Evolutionary conservation across 179 eudicot genomes (phyloP).

Genomic region (Beta corolliflora): DNA sequence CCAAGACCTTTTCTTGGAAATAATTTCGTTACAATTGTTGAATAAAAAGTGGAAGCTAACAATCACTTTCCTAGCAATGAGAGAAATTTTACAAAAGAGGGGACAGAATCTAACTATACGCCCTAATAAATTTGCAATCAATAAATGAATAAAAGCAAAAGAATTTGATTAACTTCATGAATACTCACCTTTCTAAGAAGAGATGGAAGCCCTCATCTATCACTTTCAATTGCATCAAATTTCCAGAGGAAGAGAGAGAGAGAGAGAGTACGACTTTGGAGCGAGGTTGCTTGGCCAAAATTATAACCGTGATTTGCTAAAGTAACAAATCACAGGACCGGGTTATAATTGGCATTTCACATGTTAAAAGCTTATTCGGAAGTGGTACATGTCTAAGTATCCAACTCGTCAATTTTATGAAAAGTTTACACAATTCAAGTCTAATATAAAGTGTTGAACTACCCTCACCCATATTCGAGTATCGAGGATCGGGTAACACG

Average conservation of each 20-base stretch:
- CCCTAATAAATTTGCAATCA: not conserved
- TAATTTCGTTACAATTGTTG: not conserved
- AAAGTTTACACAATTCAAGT: too few species aligned
- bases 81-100: not conserved
- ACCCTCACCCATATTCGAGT: too few species aligned
- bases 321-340: too few species aligned
- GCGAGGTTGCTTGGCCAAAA: not conserved
- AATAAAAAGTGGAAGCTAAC: not conserved
- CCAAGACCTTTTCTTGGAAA: not conserved
- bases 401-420: too few species aligned
- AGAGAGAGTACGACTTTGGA: not conserved
- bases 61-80: not conserved
- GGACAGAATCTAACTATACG: not conserved
- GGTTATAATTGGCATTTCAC: too few species aligned
- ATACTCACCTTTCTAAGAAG: slow-evolving; percentile 6
- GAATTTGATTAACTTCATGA: not conserved
- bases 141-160: not conserved
- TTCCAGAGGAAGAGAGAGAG: not conserved
- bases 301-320: not conserved
- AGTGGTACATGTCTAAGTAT: too few species aligned
- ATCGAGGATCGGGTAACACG: too few species aligned
- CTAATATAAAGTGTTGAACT: too few species aligned
- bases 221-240: not conserved
- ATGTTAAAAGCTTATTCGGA: too few species aligned
- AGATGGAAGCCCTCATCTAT: not conserved